Evolutionary conservation across 2,329 filamentous ascomycete species (phyloP).

Genomic region (Penicillium sp.): DNA sequence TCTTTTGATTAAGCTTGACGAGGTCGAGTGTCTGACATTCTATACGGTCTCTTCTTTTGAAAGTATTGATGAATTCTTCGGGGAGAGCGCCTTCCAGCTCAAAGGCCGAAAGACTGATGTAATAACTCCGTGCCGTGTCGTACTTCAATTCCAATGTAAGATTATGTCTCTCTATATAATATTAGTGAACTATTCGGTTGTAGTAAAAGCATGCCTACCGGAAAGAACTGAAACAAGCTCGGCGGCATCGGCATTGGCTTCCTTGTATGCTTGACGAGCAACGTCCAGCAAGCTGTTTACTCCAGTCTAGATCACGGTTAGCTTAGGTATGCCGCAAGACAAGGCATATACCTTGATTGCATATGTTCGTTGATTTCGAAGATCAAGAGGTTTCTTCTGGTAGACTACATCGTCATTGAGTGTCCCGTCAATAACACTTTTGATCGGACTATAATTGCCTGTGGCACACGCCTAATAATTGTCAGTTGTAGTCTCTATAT

Average conservation of each 20-base stretch:
- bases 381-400: conserved; percentile 72
- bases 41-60: conserved; percentile 67
- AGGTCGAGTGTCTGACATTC: conserved; percentile 86
- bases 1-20: conserved; percentile 73
- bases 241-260: conserved; percentile 74
- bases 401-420: conserved; percentile 81
- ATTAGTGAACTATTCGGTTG: conserved; percentile 18
- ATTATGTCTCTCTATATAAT: conserved; percentile 50
- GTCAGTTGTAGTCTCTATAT: not conserved
- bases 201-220: conserved; percentile 42
- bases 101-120: conserved; percentile 60
- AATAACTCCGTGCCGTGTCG: conserved; percentile 75
- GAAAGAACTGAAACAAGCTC: conserved; percentile 66
- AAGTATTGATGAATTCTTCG: conserved; percentile 70
- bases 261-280: conserved; percentile 82
- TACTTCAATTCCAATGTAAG: conserved; percentile 67
- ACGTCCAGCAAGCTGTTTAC: conserved; percentile 85
- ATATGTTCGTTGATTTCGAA: conserved; percentile 86
- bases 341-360: conserved; percentile 59
- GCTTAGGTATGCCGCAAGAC: not conserved
- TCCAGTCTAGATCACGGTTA: conserved; percentile 54
- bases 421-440: conserved; percentile 61
- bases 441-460: conserved; percentile 57
- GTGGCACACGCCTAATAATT: conserved; percentile 58
- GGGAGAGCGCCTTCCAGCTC: conserved; percentile 62